Percentiles rank a stretch among this genome's conserved stretches.
Conservation (phyloP, 2,329 filamentous ascomycete species). For the Colletotrichum noveboracense region DNA sequence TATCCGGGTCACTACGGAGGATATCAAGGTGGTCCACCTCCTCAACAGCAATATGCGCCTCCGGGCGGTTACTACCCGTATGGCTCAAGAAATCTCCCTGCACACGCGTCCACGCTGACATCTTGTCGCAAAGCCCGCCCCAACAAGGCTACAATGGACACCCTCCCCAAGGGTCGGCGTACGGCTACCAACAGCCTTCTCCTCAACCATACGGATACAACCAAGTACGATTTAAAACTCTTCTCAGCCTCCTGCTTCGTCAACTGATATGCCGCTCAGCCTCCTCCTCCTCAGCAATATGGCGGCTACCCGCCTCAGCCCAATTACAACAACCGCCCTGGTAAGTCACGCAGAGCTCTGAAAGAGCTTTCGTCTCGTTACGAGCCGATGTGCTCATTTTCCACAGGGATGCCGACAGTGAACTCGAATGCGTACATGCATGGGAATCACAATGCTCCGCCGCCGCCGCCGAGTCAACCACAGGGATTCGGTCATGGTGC, state of each 20-base stretch:
- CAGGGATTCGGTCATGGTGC: constrained; percentile 83
- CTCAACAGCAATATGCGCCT: constrained; percentile 41
- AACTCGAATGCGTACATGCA: constrained; percentile 61
- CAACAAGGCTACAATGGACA: constrained; percentile 50
- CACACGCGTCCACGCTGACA: constrained; percentile 27
- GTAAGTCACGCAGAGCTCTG: constrained; percentile 38
- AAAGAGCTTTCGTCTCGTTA: neutral
- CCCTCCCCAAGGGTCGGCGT: constrained; percentile 47
- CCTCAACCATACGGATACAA: constrained; percentile 53
- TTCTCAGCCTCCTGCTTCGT: neutral
- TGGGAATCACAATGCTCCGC: constrained; percentile 63
- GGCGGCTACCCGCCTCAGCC: constrained; percentile 47
- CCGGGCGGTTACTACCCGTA: constrained; percentile 58
- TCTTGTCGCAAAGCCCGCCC: constrained; percentile 34
- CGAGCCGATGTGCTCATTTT: neutral
- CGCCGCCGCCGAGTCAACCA: constrained; percentile 68
- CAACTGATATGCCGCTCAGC: constrained; percentile 28
- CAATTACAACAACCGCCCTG: constrained; percentile 54
- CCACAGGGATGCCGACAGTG: constrained; percentile 43
- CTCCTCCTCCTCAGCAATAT: constrained; percentile 48
- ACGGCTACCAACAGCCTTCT: constrained; percentile 55
- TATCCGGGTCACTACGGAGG: constrained; percentile 61
- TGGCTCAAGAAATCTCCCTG: constrained; percentile 34
- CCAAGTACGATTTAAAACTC: constrained; percentile 35
- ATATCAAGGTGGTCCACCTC: constrained; percentile 40